These are phyloP conservation scores for Globisporangium cystogenes DNA, from an alignment of 352 stramenopile genomes.

Conservation along the genomic window DNA sequence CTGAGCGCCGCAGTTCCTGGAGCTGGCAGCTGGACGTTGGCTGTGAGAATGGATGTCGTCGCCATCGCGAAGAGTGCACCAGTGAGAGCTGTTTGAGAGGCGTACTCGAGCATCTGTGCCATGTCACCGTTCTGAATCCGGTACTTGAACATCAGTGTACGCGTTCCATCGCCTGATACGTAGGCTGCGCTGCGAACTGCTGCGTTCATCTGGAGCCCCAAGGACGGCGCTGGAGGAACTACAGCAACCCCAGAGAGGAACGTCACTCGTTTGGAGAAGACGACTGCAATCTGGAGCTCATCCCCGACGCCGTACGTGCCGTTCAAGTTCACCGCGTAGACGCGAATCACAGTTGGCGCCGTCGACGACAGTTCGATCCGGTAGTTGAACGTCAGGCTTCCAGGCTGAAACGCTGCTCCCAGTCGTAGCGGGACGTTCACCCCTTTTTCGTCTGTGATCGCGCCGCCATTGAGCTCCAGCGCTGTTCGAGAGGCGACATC, in stretches of 20 bases:
- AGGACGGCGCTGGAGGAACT: slow-evolving; percentile 11
- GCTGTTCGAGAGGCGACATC: slow-evolving; percentile 40
- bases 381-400: slow-evolving; percentile 40
- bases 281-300: slow-evolving; percentile 33
- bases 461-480: slow-evolving; percentile 42
- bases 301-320: slow-evolving; percentile 45
- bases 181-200: slow-evolving; percentile 25
- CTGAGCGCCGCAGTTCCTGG: slow-evolving; percentile 20
- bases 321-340: slow-evolving; percentile 27
- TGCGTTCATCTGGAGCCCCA: slow-evolving; percentile 33
- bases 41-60: slow-evolving; percentile 29
- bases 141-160: slow-evolving; percentile 47
- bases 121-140: slow-evolving; percentile 29
- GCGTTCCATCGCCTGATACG: slow-evolving; percentile 30
- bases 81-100: slow-evolving; percentile 22
- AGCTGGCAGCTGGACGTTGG: slow-evolving; percentile 26
- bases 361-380: slow-evolving; percentile 40
- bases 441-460: slow-evolving; percentile 38
- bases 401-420: slow-evolving; percentile 14
- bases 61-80: slow-evolving; percentile 37
- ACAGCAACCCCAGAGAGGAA: background rate
- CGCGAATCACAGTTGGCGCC: slow-evolving; percentile 27
- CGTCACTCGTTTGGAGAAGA: slow-evolving; percentile 36
- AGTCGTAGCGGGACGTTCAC: slow-evolving; percentile 50
- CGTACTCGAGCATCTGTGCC: slow-evolving; percentile 29